These are phyloP conservation scores for Ailanthus altissimus DNA, from an alignment of 345 rosid genomes.

Conservation along the genomic window DNA sequence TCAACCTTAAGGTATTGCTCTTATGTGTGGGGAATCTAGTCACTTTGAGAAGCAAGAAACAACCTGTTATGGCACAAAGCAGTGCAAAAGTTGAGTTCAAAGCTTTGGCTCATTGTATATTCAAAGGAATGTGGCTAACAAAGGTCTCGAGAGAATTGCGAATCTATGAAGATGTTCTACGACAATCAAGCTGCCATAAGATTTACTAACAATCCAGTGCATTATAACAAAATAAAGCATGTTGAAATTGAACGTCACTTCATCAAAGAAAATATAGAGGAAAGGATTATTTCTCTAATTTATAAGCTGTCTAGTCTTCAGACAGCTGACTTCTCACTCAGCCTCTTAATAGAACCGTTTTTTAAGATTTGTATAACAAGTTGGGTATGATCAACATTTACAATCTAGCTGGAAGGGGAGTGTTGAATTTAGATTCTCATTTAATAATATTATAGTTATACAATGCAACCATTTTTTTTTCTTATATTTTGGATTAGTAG, in stretches of 20 bases:
- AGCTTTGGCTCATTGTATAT: neutral
- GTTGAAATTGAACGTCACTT: neutral
- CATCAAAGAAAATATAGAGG: neutral
- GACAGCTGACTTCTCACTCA: neutral
- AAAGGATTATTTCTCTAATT: neutral
- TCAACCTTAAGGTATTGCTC: neutral
- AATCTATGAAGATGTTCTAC: neutral
- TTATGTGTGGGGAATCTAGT: neutral
- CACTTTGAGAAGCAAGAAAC: neutral
- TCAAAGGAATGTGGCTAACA: neutral
- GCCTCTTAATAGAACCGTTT: neutral
- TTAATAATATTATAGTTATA: no score
- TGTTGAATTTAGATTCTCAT: neutral
- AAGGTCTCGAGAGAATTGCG: neutral
- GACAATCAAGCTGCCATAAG: conserved; percentile 7
- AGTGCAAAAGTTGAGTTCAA: neutral
- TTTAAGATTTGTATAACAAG: neutral
- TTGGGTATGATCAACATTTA: neutral
- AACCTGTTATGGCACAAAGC: neutral
- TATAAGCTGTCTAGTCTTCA: neutral
- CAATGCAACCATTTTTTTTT: no score
- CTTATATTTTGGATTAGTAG: no score
- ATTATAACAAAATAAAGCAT: conserved; percentile 5
- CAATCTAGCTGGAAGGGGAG: neutral
- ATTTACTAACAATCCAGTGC: conserved; percentile 3